Base-by-base conservation (phyloP, 2,329 filamentous ascomycete genomes). In the Penicillium verrucosum region DNA sequence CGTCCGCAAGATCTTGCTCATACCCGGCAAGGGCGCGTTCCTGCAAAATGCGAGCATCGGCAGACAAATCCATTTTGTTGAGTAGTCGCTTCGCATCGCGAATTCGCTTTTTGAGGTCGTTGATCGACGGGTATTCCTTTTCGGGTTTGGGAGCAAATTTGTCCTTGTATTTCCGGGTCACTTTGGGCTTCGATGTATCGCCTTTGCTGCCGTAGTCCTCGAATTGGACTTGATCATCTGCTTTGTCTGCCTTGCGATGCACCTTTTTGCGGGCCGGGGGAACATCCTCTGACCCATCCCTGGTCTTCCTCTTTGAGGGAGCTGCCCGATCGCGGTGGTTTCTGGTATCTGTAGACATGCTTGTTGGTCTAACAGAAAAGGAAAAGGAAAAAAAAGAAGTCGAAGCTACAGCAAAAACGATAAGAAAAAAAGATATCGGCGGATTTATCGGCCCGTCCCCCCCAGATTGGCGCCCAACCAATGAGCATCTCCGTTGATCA, bases 21-120 rank as follows among this genome's bases (percentile, higher is more conserved):
- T 82, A 82, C 1, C 79, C 80, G 54, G 77, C 76, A 25, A 87
- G 68, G 47, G 84, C 84, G 43, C 85, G 79, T 68, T 87, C 85
- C 62, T 85, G 82, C 57, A 83, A 78, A 36, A 85, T 75, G 34
- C 82, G 77, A 18, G 82, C 76, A 61, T 82, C 80, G 23, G 82
- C 80, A 2, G 83, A 80, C 53, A 87, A 73, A 37, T 79, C 76
- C 16, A 74, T 54, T 41, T 68, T 77, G 25, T 76, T 74, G 30
- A 86, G 77, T 0, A 84, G 73, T 9, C 84, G 79, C 59, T 76
- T 80, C 37, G 84, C 70, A 62, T 83, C 79, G 40, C 83, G 81
- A 58, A 86, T 83, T 25, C 80, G 78, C 58, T 74, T 77, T 64
- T 84, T 85, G 55, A 85, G 73, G 14, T 81, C 78, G 64, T 80